Evolutionary conservation across 108 stramenopile species (phyloP), one percentile per base, ranked within the genome.

Genomic region (Cyclostephanos tholiformis): DNA sequence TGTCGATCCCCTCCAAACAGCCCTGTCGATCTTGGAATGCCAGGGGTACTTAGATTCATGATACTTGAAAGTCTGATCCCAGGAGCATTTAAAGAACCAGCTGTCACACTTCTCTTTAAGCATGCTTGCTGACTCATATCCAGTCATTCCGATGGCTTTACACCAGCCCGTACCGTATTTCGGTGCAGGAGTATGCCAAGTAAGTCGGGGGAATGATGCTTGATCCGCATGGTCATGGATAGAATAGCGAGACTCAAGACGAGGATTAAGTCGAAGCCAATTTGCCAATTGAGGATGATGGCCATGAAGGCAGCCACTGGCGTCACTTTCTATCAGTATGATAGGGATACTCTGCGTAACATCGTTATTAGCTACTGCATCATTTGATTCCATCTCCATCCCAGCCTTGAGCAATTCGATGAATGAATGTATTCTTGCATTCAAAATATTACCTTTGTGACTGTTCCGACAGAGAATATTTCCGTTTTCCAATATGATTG

Each of bases 141-240:
- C 59, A 35, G n/a, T 39, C 59, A 60, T 60, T n/a, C 29, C 19
- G 14, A 60, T 60, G 8, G 59, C 59, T 60, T 60, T 27, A 39
- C 59, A 60, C 59, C 59, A 60, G 38, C 59, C 59, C 35, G 30
- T 14, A 36, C 59, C 59, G 36, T 60, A 38, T n/a, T 60, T 60
- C 16, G 59, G 59, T n/a, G 59, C 16, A 2, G 59, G 59, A 60
- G 35, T 36, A 38, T 60, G 59, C 59, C 59, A 60, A 14, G 59
- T 39, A 17, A 60, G 36, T 2, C 59, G 59, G 19, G 59, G 59
- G 59, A 60, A 60, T 19, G 20, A 30, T 60, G 38, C 59, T 30
- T 39, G 13, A 39, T 60, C 59, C 1, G 19, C 32, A n/a, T 39
- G 36, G 20, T 8, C 14, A 14, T 26, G 22, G 16, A 29, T 29